Evolutionary conservation across 441 rosid species (phyloP), one percentile per base, ranked within the genome.

Genomic region (Kokia cookei): DNA sequence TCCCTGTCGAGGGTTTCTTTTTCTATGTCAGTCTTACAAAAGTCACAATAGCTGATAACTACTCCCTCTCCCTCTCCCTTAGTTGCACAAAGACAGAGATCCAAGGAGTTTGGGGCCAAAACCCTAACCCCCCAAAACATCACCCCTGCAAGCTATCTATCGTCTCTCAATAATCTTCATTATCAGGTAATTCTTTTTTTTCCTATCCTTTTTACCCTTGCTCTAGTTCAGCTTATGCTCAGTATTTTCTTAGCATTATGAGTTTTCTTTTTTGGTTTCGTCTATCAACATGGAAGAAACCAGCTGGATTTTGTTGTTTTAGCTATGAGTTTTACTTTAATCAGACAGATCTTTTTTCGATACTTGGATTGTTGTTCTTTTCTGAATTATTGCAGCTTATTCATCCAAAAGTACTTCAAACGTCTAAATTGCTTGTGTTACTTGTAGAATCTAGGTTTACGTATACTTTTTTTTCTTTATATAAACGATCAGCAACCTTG

Each of bases 61-160:
- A 4, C 66, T 6, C 11, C 7, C 12, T 60, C 47, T 43, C 47
- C 61, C 65, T 71, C 54, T 32, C 26, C 17, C 54, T 48, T 50
- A 13, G 8, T 29, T 35, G 24, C 27, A 14, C 19, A 2, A 13
- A 68, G 43, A 50, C 42, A 59, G 3, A 53, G 65, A 71, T 71
- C 75, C 22, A 26, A 63, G 71, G 71, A 71, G 65, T 70, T 71
- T 62, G 50, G 60, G 59, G 60, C 65, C 51, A 27, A 64, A 69
- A 77, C 65, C 55, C 76, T 68, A 72, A 64, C 12, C 61, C 61
- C 67, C 24, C 27, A 64, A 63, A 32, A 71, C 7, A 11, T 45
- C 51, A 14, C 19, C 65, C 19, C 19, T 6, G 15, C 9, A 5
- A 54, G n/a, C 57, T n/a, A 1, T 4, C 65, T 9, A 35, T n/a